phyloP scores from a whole-genome alignment of 768 basidiomycete genomes.

The Tubosaeta brunneosetosa region DNA sequence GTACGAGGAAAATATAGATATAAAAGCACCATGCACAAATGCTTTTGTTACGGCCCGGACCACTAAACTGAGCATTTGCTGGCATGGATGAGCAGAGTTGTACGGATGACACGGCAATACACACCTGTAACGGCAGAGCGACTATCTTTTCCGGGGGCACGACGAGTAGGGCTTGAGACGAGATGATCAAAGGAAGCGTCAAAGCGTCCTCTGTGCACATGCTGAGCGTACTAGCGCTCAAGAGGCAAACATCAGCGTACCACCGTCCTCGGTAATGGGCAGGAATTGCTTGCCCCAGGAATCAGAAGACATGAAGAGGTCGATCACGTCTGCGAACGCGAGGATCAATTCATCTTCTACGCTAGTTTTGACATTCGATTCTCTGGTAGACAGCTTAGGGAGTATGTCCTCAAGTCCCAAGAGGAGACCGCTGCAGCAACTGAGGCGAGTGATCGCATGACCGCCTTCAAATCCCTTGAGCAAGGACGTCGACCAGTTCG shows the following conservation, averaged over 20 bases:
- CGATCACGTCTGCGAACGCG: conserved; percentile 70
- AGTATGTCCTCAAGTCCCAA: conserved; percentile 54
- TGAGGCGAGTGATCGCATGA: conserved; percentile 55
- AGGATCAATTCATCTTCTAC: conserved; percentile 67
- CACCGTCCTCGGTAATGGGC: conserved; percentile 42
- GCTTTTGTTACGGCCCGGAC: conserved; percentile 49
- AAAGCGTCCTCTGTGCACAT: conserved; percentile 40
- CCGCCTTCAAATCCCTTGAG: conserved; percentile 64
- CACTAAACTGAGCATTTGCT: conserved; percentile 30
- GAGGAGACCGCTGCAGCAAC: conserved; percentile 60
- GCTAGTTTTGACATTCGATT: conserved; percentile 32
- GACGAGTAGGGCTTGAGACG: conserved; percentile 56
- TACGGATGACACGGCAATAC: conserved; percentile 28
- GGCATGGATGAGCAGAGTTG: neutral
- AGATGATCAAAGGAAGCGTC: conserved; percentile 43
- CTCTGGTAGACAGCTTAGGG: conserved; percentile 30
- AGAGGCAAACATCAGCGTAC: conserved; percentile 21
- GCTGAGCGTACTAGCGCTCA: conserved; percentile 6
- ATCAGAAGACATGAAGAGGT: conserved; percentile 42
- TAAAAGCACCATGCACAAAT: conserved; percentile 54
- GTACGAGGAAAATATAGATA: conserved; percentile 39
- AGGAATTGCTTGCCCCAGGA: conserved; percentile 70
- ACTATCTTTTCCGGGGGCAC: conserved; percentile 52
- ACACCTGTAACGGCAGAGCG: conserved; percentile 53
- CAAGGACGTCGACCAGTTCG: conserved; percentile 48